Conservation (phyloP, 495 filamentous ascomycete genomes). For the Aspergillus panamensis region DNA sequence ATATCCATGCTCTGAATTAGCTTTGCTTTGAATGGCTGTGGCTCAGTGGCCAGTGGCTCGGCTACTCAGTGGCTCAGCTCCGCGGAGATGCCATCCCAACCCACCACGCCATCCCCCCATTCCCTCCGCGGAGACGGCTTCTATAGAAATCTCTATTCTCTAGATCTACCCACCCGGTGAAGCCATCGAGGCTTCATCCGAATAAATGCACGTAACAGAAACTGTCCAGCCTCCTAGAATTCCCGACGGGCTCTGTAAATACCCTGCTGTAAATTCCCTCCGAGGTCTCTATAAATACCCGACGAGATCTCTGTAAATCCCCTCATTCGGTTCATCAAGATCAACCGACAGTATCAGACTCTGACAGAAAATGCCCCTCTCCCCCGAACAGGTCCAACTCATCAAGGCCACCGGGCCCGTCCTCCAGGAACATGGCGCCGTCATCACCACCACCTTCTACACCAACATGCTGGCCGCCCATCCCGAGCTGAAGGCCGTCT, state of each 20-base stretch:
- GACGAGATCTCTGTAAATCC: too few relatives aligned
- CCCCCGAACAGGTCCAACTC: constrained; percentile 34
- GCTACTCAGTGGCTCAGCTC: neutral
- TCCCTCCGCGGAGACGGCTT: constrained; percentile 10
- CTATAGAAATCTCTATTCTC: neutral
- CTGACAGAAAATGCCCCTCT: constrained; percentile 19
- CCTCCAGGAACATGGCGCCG: constrained; percentile 59
- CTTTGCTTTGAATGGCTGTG: too few relatives aligned
- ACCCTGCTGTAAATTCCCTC: neutral
- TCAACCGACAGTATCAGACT: neutral
- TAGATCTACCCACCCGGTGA: too few relatives aligned
- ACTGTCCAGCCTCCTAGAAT: neutral
- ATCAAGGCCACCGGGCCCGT: constrained; percentile 50
- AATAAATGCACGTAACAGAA: neutral
- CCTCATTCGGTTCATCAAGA: too few relatives aligned
- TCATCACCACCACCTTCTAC: constrained; percentile 69
- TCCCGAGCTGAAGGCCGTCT: constrained; percentile 60
- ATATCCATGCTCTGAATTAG: too few relatives aligned
- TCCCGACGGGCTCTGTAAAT: neutral
- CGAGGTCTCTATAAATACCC: neutral
- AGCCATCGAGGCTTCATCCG: neutral
- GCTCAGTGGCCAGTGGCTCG: too few relatives aligned
- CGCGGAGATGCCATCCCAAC: constrained; percentile 2
- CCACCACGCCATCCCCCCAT: constrained; percentile 11
- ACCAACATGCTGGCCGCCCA: constrained; percentile 59